Conservation (phyloP, 75 land plant species). For the Pinus albicaulis region DNA sequence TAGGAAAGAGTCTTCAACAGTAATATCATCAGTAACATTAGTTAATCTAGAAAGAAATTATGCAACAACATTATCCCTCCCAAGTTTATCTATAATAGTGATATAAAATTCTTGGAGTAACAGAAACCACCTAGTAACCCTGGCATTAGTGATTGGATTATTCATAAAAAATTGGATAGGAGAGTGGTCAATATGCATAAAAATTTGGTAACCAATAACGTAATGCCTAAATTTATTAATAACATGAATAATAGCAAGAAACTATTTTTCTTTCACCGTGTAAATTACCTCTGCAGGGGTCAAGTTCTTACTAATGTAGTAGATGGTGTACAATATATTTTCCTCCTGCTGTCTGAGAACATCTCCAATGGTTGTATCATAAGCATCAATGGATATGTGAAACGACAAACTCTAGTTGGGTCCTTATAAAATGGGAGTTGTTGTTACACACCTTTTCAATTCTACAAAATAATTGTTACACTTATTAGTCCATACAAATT, state of each 20-base stretch:
- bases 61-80: background rate
- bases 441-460: too few relatives aligned
- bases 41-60: background rate
- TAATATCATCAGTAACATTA: background rate
- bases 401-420: background rate
- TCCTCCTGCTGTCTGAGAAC: background rate
- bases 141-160: background rate
- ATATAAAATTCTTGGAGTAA: slow-evolving; percentile 19
- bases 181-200: slow-evolving; percentile 6
- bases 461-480: too few relatives aligned
- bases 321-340: background rate
- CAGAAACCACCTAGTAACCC: slow-evolving; percentile 5
- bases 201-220: background rate
- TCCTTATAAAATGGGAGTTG: too few relatives aligned
- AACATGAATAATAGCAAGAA: slow-evolving; percentile 3
- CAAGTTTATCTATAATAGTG: slow-evolving; percentile 7
- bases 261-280: background rate
- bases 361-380: background rate
- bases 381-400: slow-evolving; percentile 14
- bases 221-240: slow-evolving; percentile 10
- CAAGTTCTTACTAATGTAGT: background rate
- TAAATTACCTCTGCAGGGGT: slow-evolving; percentile 1
- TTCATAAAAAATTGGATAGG: slow-evolving; percentile 4
- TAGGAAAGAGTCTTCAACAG: background rate
- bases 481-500: too few relatives aligned